Conservation (phyloP, 306 rosid species). For the Luffa acutangula region DNA sequence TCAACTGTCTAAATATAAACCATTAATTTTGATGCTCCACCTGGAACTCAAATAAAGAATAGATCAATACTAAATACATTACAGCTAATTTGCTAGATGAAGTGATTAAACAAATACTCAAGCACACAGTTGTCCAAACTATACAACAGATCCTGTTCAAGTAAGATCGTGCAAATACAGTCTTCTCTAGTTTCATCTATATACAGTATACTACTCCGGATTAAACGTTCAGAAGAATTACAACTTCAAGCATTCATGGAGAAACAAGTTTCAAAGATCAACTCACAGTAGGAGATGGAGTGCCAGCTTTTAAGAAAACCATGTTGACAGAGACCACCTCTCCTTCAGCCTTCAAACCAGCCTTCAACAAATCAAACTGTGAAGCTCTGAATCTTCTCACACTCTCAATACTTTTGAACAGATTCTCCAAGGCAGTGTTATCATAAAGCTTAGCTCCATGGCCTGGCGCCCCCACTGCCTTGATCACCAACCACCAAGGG, state of each 20-base stretch:
- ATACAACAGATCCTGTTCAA: no score
- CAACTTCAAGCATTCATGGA: not conserved
- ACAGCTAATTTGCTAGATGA: not conserved
- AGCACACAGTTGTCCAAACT: no score
- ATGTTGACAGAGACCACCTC: conserved; percentile 76
- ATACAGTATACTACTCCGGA: not conserved
- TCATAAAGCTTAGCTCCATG: conserved; percentile 96
- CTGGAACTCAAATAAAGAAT: not conserved
- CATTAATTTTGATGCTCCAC: not conserved
- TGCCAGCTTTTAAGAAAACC: conserved; percentile 81
- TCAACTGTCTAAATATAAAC: not conserved
- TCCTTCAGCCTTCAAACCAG: conserved; percentile 71
- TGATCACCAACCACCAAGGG: conserved; percentile 82
- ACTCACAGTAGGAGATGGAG: conserved; percentile 83
- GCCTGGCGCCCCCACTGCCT: conserved; percentile 80
- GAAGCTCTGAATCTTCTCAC: conserved; percentile 71
- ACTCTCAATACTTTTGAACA: conserved; percentile 73
- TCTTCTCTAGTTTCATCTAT: not conserved
- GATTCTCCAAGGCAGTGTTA: conserved; percentile 85
- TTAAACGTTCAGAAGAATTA: not conserved
- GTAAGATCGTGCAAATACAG: not conserved
- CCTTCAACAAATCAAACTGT: conserved; percentile 73
- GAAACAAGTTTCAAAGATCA: not conserved
- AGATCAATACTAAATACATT: not conserved
- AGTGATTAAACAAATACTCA: not conserved